phyloP scores from a whole-genome alignment of 2,329 filamentous ascomycete species.

The Colletotrichum sp. region DNA sequence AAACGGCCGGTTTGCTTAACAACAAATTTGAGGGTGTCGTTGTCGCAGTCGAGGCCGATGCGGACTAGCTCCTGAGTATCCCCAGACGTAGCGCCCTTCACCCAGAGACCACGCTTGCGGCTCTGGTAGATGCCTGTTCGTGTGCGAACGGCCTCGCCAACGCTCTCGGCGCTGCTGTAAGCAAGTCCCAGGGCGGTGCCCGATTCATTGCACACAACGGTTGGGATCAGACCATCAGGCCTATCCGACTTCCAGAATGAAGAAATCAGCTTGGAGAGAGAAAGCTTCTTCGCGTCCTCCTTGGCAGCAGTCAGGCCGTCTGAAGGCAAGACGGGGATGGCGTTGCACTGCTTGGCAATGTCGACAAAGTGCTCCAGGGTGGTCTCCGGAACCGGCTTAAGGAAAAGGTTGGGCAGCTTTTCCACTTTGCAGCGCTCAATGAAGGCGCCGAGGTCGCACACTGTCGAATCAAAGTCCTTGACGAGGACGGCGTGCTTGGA shows the following conservation, averaged over 20 bases:
- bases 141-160: constrained; percentile 83
- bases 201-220: constrained; percentile 87
- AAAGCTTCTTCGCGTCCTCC: constrained; percentile 65
- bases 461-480: constrained; percentile 54
- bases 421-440: constrained; percentile 48
- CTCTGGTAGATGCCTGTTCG: constrained; percentile 90
- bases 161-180: constrained; percentile 92
- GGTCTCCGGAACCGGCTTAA: constrained; percentile 54
- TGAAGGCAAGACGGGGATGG: constrained; percentile 78
- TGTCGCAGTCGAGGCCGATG: constrained; percentile 89
- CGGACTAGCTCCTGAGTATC: constrained; percentile 90
- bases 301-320: constrained; percentile 72
- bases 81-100: constrained; percentile 94
- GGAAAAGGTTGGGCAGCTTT: constrained; percentile 53
- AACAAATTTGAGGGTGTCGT: constrained; percentile 88
- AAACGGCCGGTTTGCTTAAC: constrained; percentile 92
- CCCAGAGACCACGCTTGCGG: constrained; percentile 92
- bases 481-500: constrained; percentile 57
- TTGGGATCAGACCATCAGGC: constrained; percentile 83
- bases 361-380: constrained; percentile 52
- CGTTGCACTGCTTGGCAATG: constrained; percentile 54
- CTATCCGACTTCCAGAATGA: constrained; percentile 82
- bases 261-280: constrained; percentile 74
- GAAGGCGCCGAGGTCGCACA: constrained; percentile 46
- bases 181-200: constrained; percentile 87